These are phyloP conservation scores for Cladobotryum mycophilum DNA, from an alignment of 2,329 filamentous ascomycete genomes.

Conservation along the genomic window DNA sequence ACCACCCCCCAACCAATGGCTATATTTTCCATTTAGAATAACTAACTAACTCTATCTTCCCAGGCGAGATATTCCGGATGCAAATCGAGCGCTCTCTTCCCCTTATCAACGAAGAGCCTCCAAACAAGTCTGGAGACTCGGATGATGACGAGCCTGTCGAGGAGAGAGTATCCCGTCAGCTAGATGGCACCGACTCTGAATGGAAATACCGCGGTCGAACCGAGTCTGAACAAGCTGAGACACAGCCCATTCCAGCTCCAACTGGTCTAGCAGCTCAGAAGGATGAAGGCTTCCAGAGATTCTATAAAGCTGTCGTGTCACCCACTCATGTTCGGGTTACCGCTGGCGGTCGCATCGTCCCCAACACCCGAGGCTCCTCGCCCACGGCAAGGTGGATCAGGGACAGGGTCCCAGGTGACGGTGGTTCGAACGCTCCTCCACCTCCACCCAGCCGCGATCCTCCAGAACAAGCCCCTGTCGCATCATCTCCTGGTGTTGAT, in stretches of 20 bases:
- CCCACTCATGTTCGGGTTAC: constrained; percentile 62
- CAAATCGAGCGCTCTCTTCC: constrained; percentile 21
- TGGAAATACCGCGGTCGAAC: constrained; percentile 42
- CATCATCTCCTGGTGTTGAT: constrained; percentile 14
- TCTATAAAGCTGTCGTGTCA: constrained; percentile 62
- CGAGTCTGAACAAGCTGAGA: constrained; percentile 35
- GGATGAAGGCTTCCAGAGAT: constrained; percentile 60
- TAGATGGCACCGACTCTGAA: constrained; percentile 36
- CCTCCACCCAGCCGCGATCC: constrained; percentile 15
- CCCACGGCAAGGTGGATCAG: constrained; percentile 46
- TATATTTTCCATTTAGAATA: background rate
- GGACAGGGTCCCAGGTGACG: constrained; percentile 28
- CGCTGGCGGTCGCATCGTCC: constrained; percentile 60
- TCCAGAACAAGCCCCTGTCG: constrained; percentile 7
- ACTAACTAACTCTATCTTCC: background rate
- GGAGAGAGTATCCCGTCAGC: constrained; percentile 22
- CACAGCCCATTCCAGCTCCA: constrained; percentile 48
- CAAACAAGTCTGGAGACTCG: constrained; percentile 7
- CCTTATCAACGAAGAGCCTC: constrained; percentile 26
- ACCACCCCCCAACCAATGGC: constrained; percentile 10
- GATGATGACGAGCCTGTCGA: constrained; percentile 8
- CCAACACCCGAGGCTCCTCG: constrained; percentile 53
- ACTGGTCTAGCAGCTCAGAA: constrained; percentile 48
- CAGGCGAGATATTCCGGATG: constrained; percentile 28
- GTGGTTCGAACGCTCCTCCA: constrained; percentile 13